Percentiles rank a stretch among this genome's conserved stretches.
Conservation (phyloP, 805 yeast genomes). For the Pichia phayaonensis region DNA sequence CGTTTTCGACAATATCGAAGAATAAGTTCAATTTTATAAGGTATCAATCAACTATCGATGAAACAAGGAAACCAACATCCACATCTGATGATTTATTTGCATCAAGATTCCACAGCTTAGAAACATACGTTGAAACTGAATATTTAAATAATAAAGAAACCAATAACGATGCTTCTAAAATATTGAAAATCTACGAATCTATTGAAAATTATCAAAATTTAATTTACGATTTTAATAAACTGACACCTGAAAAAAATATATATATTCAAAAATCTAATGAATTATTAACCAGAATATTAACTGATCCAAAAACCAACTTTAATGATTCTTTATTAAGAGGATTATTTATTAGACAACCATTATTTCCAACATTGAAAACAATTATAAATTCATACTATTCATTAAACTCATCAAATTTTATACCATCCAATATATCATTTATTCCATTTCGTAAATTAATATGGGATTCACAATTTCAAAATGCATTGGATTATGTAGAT, state of each 20-base stretch:
- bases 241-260: slow-evolving; percentile 15
- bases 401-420: slow-evolving; percentile 15
- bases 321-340: slow-evolving; percentile 15
- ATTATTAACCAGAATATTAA: slow-evolving; percentile 14
- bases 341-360: slow-evolving; percentile 22
- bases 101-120: slow-evolving; percentile 8
- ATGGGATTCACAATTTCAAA: slow-evolving; percentile 47
- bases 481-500: slow-evolving; percentile 52
- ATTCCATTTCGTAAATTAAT: slow-evolving; percentile 59
- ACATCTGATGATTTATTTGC: slow-evolving; percentile 10
- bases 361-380: slow-evolving; percentile 17
- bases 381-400: slow-evolving; percentile 22
- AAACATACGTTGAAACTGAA: slow-evolving; percentile 8
- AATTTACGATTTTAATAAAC: slow-evolving; percentile 17
- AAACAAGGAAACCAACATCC: background rate
- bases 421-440: slow-evolving; percentile 38
- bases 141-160: background rate
- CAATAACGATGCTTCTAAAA: background rate
- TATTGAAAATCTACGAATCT: slow-evolving; percentile 9
- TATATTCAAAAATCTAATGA: slow-evolving; percentile 18
- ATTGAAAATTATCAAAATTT: slow-evolving; percentile 23
- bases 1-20: background rate
- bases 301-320: slow-evolving; percentile 15
- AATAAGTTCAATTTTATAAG: background rate
- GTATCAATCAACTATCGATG: slow-evolving; percentile 8